Evolutionary conservation across 371 early-diverging fungal species (phyloP).

Genomic region (Mucor lusitanicus): DNA sequence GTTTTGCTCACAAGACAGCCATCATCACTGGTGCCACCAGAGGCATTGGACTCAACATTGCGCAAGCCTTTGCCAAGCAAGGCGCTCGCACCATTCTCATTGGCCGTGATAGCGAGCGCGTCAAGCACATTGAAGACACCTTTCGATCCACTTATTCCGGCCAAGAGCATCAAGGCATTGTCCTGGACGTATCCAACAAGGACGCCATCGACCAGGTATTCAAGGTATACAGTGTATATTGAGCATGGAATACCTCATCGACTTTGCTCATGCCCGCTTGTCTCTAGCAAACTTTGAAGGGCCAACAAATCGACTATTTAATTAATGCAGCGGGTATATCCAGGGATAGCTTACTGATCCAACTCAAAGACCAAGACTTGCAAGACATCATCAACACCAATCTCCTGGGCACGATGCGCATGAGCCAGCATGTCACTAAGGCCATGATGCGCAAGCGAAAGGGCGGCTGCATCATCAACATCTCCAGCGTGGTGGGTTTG

Average conservation of each 20-base stretch:
- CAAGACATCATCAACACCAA: slow-evolving; percentile 65
- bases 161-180: slow-evolving; percentile 41
- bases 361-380: slow-evolving; percentile 48
- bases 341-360: slow-evolving; percentile 58
- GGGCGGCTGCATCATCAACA: slow-evolving; percentile 82
- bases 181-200: slow-evolving; percentile 51
- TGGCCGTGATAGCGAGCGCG: slow-evolving; percentile 56
- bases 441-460: slow-evolving; percentile 56
- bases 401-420: slow-evolving; percentile 71
- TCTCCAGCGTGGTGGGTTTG: slow-evolving; percentile 80
- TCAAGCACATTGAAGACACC: slow-evolving; percentile 27
- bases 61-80: slow-evolving; percentile 57
- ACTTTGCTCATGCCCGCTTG: background rate
- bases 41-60: slow-evolving; percentile 75
- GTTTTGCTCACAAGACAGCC: slow-evolving; percentile 46
- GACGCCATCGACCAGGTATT: slow-evolving; percentile 38
- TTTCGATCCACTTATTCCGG: slow-evolving; percentile 26
- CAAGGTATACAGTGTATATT: slow-evolving; percentile 21
- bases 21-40: slow-evolving; percentile 77
- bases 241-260: too few species aligned
- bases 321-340: slow-evolving; percentile 73
- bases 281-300: slow-evolving; percentile 27
- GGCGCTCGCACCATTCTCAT: slow-evolving; percentile 61
- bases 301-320: slow-evolving; percentile 47
- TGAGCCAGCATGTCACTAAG: slow-evolving; percentile 59